phyloP scores from a whole-genome alignment of 352 stramenopile species.

The Pythium aristosporum region DNA sequence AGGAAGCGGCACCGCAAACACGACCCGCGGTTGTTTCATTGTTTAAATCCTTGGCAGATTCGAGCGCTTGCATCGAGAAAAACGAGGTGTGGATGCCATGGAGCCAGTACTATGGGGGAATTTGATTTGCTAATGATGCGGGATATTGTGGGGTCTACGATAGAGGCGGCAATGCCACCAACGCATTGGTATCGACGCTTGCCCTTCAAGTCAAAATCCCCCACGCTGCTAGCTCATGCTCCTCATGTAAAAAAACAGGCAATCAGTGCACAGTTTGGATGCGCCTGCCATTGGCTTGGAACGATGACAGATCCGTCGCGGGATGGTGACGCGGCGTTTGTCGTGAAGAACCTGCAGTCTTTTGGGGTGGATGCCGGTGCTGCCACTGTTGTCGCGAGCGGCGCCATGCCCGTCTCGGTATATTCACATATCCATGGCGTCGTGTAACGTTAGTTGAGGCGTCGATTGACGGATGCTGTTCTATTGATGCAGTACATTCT shows the following conservation, averaged over 20 bases:
- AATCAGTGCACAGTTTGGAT: slow-evolving; percentile 59
- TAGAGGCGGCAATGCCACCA: slow-evolving; percentile 70
- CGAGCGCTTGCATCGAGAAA: slow-evolving; percentile 50
- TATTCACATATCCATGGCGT: neutral
- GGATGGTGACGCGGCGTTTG: slow-evolving; percentile 58
- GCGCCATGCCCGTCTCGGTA: slow-evolving; percentile 66
- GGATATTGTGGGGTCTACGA: neutral
- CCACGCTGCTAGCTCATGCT: neutral
- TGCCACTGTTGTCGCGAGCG: slow-evolving; percentile 36
- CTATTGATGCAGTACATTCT: slow-evolving; percentile 55
- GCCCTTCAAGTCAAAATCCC: neutral
- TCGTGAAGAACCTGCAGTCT: slow-evolving; percentile 37
- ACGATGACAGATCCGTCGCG: slow-evolving; percentile 51
- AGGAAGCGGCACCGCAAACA: neutral
- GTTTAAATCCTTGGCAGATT: slow-evolving; percentile 29
- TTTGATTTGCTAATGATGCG: neutral
- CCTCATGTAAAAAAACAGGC: slow-evolving; percentile 28
- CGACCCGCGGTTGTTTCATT: neutral
- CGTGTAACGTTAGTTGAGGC: neutral
- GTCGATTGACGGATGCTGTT: neutral
- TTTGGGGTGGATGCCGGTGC: slow-evolving; percentile 52
- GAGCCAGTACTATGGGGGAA: neutral
- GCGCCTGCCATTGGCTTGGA: slow-evolving; percentile 54
- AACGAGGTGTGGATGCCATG: slow-evolving; percentile 30
- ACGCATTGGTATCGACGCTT: slow-evolving; percentile 32